phyloP scores from a whole-genome alignment of 768 basidiomycete genomes.

The Amylocystis lapponica region DNA sequence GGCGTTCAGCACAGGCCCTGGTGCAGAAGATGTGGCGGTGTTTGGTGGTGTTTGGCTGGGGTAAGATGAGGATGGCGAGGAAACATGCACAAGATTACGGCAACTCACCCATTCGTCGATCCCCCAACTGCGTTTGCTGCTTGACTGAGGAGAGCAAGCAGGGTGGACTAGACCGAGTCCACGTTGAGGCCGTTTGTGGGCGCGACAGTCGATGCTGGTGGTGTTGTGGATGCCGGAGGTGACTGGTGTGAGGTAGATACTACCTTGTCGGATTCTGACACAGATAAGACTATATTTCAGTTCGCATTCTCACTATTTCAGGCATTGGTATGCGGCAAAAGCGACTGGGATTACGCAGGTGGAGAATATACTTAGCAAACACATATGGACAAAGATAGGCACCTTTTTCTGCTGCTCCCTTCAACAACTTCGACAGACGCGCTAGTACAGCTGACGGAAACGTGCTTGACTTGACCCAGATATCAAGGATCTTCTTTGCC shows the following conservation, averaged over 20 bases:
- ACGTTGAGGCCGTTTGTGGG: slow-evolving; percentile 15
- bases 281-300: slow-evolving; percentile 70
- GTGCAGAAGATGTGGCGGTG: slow-evolving; percentile 27
- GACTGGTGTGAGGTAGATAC: slow-evolving; percentile 15
- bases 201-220: slow-evolving; percentile 23
- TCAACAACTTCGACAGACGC: slow-evolving; percentile 65
- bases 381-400: slow-evolving; percentile 66
- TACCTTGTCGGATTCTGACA: slow-evolving; percentile 39
- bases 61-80: slow-evolving; percentile 9
- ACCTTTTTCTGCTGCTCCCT: slow-evolving; percentile 72
- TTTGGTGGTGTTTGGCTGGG: slow-evolving; percentile 62
- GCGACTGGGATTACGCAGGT: slow-evolving; percentile 62
- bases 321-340: slow-evolving; percentile 38
- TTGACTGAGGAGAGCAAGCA: slow-evolving; percentile 66
- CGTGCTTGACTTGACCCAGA: slow-evolving; percentile 89
- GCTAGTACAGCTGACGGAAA: slow-evolving; percentile 76
- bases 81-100: slow-evolving; percentile 1
- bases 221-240: slow-evolving; percentile 14
- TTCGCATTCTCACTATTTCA: slow-evolving; percentile 52
- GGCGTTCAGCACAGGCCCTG: slow-evolving; percentile 38
- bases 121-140: slow-evolving; percentile 44
- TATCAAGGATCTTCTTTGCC: slow-evolving; percentile 93
- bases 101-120: slow-evolving; percentile 34
- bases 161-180: slow-evolving; percentile 51
- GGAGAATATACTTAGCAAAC: slow-evolving; percentile 78